These are phyloP conservation scores for Kregervanrija delftensis DNA, from an alignment of 805 yeast genomes.

Conservation along the genomic window DNA sequence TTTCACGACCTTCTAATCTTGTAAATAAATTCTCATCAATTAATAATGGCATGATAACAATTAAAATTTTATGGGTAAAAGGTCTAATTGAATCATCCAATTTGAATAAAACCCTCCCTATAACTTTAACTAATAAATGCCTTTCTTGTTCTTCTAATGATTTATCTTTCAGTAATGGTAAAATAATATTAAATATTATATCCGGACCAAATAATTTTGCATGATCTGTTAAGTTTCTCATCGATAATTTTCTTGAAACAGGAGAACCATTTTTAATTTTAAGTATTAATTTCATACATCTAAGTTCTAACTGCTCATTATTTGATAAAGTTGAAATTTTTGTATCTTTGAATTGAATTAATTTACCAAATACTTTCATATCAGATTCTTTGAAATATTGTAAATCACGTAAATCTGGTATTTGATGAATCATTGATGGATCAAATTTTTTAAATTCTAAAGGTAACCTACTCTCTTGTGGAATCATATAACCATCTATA, in stretches of 20 bases:
- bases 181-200: constrained; percentile 56
- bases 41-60: constrained; percentile 71
- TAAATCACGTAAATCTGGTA: constrained; percentile 61
- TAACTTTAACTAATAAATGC: constrained; percentile 69
- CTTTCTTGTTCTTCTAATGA: constrained; percentile 75
- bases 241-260: constrained; percentile 55
- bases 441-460: constrained; percentile 24
- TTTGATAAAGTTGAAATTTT: constrained; percentile 31
- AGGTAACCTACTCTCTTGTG: constrained; percentile 35
- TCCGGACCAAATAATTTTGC: constrained; percentile 65
- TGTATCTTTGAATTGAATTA: constrained; percentile 29
- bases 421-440: constrained; percentile 39
- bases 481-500: constrained; percentile 41
- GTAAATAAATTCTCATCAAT: constrained; percentile 75
- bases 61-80: constrained; percentile 61
- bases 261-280: constrained; percentile 77
- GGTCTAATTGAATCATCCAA: constrained; percentile 65
- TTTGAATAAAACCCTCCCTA: constrained; percentile 61
- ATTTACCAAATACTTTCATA: constrained; percentile 59
- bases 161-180: constrained; percentile 71
- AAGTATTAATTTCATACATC: constrained; percentile 56
- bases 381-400: constrained; percentile 69
- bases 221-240: constrained; percentile 58
- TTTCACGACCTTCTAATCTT: constrained; percentile 72
- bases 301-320: constrained; percentile 53